A percentile compares a stretch with the other conserved stretches of the same genome.
Conservation (phyloP, 805 yeast genomes). For the Kuraishia cidri region DNA sequence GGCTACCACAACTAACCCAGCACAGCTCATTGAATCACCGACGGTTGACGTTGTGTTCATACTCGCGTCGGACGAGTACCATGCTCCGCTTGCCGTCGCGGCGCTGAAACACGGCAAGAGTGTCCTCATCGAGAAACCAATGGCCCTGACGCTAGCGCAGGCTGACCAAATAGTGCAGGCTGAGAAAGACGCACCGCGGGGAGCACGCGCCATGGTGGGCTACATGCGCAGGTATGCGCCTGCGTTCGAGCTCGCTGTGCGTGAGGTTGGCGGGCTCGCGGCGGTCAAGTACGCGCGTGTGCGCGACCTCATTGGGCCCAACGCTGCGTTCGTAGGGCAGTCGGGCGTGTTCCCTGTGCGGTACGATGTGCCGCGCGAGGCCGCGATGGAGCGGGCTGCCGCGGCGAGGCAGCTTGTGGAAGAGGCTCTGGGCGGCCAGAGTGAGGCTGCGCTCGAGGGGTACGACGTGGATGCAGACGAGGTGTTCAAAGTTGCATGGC, state of each 20-base stretch:
- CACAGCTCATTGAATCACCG: too few relatives aligned
- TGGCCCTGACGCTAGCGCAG: too few relatives aligned
- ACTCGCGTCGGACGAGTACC: too few relatives aligned
- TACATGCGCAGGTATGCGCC: conserved; percentile 5
- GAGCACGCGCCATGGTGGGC: conserved; percentile 4
- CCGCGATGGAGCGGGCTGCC: neutral
- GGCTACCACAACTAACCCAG: too few relatives aligned
- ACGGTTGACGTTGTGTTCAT: too few relatives aligned
- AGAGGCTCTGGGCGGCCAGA: conserved; percentile 3
- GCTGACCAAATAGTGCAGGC: too few relatives aligned
- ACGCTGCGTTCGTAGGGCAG: conserved; percentile 3
- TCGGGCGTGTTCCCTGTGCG: conserved; percentile 4
- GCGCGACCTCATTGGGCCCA: conserved; percentile 5
- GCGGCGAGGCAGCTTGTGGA: conserved; percentile 1
- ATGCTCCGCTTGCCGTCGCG: too few relatives aligned
- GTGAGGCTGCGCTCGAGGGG: neutral
- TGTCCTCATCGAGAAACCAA: too few relatives aligned
- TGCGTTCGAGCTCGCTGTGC: conserved; percentile 3
- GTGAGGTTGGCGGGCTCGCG: conserved; percentile 4
- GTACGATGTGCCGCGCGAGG: conserved; percentile 1
- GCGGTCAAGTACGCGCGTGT: conserved; percentile 3
- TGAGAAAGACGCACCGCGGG: too few relatives aligned
- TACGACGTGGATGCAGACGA: conserved; percentile 2
- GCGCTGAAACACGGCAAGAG: too few relatives aligned
- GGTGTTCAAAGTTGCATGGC: conserved; percentile 2